A percentile compares a stretch with the other conserved stretches of the same genome.
These are phyloP conservation scores for Podospora didyma DNA, from an alignment of 495 filamentous ascomycete species.

Conservation along the genomic window DNA sequence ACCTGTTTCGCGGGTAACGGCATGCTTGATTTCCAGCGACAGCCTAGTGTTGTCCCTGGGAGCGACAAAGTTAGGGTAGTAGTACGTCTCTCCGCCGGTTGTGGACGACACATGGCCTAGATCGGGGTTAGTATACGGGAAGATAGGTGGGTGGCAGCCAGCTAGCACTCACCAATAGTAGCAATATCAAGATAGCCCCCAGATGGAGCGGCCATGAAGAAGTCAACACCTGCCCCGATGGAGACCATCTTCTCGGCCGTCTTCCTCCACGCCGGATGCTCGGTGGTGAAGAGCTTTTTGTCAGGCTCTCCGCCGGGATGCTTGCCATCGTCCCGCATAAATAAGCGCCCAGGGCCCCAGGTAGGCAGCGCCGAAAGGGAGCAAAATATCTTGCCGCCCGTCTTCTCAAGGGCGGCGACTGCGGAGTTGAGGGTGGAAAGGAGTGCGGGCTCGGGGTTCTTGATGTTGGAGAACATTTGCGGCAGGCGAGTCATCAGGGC, in stretches of 20 bases:
- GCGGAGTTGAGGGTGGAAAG: slow-evolving; percentile 80
- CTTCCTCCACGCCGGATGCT: slow-evolving; percentile 80
- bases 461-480: slow-evolving; percentile 76
- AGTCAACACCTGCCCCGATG: slow-evolving; percentile 81
- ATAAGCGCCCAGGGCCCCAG: slow-evolving; percentile 80
- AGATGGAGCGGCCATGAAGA: slow-evolving; percentile 87
- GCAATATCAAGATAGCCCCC: slow-evolving; percentile 92
- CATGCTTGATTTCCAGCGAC: slow-evolving; percentile 80
- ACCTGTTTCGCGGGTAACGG: slow-evolving; percentile 86
- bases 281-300: slow-evolving; percentile 86
- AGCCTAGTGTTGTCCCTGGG: slow-evolving; percentile 81
- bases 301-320: slow-evolving; percentile 83
- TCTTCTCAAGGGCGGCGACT: slow-evolving; percentile 71
- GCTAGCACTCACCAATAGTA: slow-evolving; percentile 70
- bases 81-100: slow-evolving; percentile 89
- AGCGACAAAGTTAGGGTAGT: slow-evolving; percentile 92
- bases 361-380: slow-evolving; percentile 80
- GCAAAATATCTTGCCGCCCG: slow-evolving; percentile 90
- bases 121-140: slow-evolving; percentile 16
- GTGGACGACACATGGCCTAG: slow-evolving; percentile 66
- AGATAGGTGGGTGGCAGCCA: not conserved
- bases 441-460: slow-evolving; percentile 83
- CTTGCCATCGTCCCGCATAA: slow-evolving; percentile 83
- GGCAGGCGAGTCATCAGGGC: slow-evolving; percentile 78
- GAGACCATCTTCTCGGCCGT: slow-evolving; percentile 83